Evolutionary conservation across 192 early-diverging fungal genomes (phyloP).

Genomic region (Jimgerdemannia flammicorona): DNA sequence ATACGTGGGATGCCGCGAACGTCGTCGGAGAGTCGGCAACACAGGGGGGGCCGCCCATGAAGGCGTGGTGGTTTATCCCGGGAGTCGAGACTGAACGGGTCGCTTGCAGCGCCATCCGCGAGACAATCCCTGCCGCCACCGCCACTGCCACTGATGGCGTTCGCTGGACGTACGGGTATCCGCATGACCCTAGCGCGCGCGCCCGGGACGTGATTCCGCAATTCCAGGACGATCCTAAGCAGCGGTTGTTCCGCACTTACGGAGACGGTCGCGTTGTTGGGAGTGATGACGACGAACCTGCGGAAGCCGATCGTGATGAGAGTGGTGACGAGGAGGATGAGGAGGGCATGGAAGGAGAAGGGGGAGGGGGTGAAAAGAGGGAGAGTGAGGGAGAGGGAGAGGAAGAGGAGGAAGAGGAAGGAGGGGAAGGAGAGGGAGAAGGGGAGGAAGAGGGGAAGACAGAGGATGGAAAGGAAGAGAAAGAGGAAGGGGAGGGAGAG

Average conservation of each 20-base stretch:
- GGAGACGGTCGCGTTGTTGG: background rate
- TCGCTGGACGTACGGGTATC: conserved; percentile 31
- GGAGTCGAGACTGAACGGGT: conserved; percentile 40
- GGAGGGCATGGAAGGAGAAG: conserved; percentile 14
- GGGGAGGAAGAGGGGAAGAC: background rate
- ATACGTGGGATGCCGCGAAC: background rate
- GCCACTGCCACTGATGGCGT: background rate
- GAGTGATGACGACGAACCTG: background rate
- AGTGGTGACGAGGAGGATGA: conserved; percentile 23
- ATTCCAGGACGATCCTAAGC: conserved; percentile 53
- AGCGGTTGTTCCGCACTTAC: conserved; percentile 35
- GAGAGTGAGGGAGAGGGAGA: conserved; percentile 21
- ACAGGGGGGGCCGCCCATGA: background rate
- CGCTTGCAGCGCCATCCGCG: conserved; percentile 23
- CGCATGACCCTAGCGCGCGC: conserved; percentile 31
- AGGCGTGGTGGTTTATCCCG: conserved; percentile 54
- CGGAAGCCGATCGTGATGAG: conserved; percentile 21
- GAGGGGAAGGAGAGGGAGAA: background rate
- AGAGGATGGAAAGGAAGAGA: background rate
- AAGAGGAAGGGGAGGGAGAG: background rate
- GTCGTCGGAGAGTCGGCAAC: background rate
- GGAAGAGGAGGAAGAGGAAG: conserved; percentile 1
- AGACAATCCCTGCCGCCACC: background rate
- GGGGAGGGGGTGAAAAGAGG: background rate
- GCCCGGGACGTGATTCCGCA: conserved; percentile 38